Evolutionary conservation across 148 eudicot genomes (phyloP), one percentile per base, ranked within the genome.

Genomic region (Silene latifolia): DNA sequence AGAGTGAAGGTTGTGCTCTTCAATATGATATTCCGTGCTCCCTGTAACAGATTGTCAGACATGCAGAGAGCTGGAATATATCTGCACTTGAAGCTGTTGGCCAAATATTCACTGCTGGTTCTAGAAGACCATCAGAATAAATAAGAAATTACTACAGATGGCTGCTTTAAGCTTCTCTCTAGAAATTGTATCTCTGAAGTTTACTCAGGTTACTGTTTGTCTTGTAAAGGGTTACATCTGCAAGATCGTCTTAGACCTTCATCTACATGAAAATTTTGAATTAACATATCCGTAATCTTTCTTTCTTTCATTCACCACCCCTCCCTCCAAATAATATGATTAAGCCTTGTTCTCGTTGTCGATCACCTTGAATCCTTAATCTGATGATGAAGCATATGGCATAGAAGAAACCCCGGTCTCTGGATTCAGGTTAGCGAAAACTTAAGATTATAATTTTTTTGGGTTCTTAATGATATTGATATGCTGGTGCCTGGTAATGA

Each of bases 71-170:
- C 61, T 95, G 98, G 98, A 90, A 83, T 73, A 75, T 92, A 46
- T 89, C 96, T 56, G 97, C 98, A 65, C 77, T 92, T 74, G 89
- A 95, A 86, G 98, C 98, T 64, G 80, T 92, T 75, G 89, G 87
- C 44, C 98, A 92, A 86, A 89, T 95, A 77, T 92, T 95, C 78
- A 88, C 93, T 54, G 86, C 93, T 17, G 77, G 87, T 66, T 72
- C 54, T 72, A 64, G 79, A 76, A 76, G 74, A 12, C 67, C 83
- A 32, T 63, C 62, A 63, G 73, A 74, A 66, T 89, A 77, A 78
- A 72, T 18, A 25, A 21, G 44, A 5, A 56, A 21, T 11, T 32
- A 20, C 47, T 10, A 18, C 25, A 66, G 62, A 60, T 25, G 18
- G 72, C 75, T 63, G 67, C 35, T 70, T 23, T 63, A n/a, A n/a